Percentiles rank a stretch among this genome's conserved stretches.
Conservation (phyloP, 2,329 filamentous ascomycete genomes). For the Dactylonectria estremocensis region DNA sequence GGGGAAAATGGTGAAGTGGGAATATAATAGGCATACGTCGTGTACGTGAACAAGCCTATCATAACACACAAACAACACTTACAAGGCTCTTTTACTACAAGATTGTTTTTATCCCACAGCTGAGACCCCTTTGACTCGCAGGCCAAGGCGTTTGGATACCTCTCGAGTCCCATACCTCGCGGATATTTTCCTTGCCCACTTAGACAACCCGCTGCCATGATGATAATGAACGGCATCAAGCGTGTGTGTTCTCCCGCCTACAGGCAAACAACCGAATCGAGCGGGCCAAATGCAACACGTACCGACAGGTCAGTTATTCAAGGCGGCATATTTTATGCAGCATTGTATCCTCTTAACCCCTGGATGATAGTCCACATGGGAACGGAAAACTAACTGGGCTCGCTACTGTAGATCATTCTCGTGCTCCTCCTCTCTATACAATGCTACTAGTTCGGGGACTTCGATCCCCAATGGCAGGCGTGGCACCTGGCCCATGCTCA, state of each 20-base stretch:
- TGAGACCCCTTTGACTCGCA: background rate
- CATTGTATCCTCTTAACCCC: background rate
- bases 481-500: constrained; percentile 16
- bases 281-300: constrained; percentile 10
- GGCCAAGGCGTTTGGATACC: background rate
- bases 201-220: background rate
- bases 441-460: background rate
- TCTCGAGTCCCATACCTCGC: constrained; percentile 5
- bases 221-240: constrained; percentile 18
- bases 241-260: constrained; percentile 8
- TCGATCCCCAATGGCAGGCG: constrained; percentile 6
- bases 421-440: background rate
- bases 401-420: constrained; percentile 1
- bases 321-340: background rate
- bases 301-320: constrained; percentile 18
- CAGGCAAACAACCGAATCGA: constrained; percentile 11
- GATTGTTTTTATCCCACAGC: background rate
- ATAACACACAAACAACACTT: background rate
- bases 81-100: background rate
- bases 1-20: background rate
- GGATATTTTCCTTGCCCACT: constrained; percentile 5
- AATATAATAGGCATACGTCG: constrained; percentile 1
- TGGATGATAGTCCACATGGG: background rate
- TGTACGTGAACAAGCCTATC: background rate
- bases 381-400: constrained; percentile 7